A percentile compares a stretch with the other conserved stretches of the same genome.
These are phyloP conservation scores for Dactylellina drechsleri DNA, from an alignment of 2,329 filamentous ascomycete genomes.

Conservation along the genomic window DNA sequence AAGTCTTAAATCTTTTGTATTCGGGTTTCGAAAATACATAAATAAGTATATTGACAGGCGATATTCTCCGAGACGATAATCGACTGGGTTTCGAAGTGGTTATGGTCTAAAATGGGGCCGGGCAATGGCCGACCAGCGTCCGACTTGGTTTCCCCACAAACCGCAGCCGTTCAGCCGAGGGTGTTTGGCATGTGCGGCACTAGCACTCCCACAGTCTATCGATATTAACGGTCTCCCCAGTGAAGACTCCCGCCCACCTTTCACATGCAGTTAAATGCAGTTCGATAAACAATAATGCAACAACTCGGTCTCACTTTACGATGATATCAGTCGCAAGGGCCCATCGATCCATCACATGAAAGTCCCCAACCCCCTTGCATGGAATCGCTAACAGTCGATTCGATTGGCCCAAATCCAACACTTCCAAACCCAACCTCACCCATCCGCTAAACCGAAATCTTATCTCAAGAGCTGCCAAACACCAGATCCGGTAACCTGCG, in stretches of 20 bases:
- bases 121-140: conserved; percentile 46
- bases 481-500: conserved; percentile 45
- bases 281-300: no score
- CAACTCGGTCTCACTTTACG: neutral
- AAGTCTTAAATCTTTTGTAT: no score
- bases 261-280: conserved; percentile 1
- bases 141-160: conserved; percentile 20
- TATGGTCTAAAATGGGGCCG: conserved; percentile 10
- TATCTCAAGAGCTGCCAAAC: conserved; percentile 33
- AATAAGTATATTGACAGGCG: conserved; percentile 2
- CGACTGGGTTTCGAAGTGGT: neutral
- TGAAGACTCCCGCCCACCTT: conserved; percentile 11
- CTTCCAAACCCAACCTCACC: conserved; percentile 3
- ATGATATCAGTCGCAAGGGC: neutral
- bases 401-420: conserved; percentile 19
- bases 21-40: neutral
- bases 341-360: conserved; percentile 30
- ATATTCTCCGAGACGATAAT: conserved; percentile 53
- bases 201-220: neutral
- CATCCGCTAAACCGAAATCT: conserved; percentile 55
- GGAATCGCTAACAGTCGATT: neutral
- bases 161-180: conserved; percentile 53
- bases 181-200: conserved; percentile 3
- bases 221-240: neutral
- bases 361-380: conserved; percentile 5